These are phyloP conservation scores for Mycena haematopus DNA, from an alignment of 768 basidiomycete species.

Conservation along the genomic window DNA sequence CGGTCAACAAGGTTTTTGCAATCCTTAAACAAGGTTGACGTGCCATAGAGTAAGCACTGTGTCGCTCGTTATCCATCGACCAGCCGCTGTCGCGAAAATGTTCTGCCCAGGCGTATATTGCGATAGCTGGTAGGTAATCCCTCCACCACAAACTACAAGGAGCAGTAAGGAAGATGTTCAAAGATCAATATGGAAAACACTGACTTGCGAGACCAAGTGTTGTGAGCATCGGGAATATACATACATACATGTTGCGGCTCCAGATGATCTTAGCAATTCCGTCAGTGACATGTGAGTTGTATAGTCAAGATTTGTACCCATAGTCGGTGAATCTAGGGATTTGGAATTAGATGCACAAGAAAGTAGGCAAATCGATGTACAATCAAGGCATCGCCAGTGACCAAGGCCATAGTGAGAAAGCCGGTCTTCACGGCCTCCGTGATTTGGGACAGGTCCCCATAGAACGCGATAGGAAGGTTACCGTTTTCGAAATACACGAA, in stretches of 20 bases:
- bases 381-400: slow-evolving; percentile 27
- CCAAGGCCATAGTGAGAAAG: slow-evolving; percentile 2
- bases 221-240: slow-evolving; percentile 22
- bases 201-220: slow-evolving; percentile 12
- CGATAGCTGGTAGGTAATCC: slow-evolving; percentile 25
- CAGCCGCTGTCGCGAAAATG: slow-evolving; percentile 19
- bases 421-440: slow-evolving; percentile 27
- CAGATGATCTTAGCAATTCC: slow-evolving; percentile 6
- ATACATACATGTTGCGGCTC: slow-evolving; percentile 7
- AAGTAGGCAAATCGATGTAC: background rate
- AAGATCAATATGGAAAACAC: background rate
- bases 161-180: background rate
- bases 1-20: background rate
- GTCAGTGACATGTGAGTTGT: too few relatives aligned
- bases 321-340: slow-evolving; percentile 46
- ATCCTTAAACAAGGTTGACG: background rate
- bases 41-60: slow-evolving; percentile 25
- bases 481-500: slow-evolving; percentile 20
- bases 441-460: slow-evolving; percentile 21
- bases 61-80: slow-evolving; percentile 28
- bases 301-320: slow-evolving; percentile 31
- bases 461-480: slow-evolving; percentile 9
- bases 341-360: background rate
- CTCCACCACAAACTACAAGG: slow-evolving; percentile 16
- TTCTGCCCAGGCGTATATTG: slow-evolving; percentile 9